These are phyloP conservation scores for Mallotus japonicus DNA, from an alignment of 441 rosid species.

Conservation along the genomic window DNA sequence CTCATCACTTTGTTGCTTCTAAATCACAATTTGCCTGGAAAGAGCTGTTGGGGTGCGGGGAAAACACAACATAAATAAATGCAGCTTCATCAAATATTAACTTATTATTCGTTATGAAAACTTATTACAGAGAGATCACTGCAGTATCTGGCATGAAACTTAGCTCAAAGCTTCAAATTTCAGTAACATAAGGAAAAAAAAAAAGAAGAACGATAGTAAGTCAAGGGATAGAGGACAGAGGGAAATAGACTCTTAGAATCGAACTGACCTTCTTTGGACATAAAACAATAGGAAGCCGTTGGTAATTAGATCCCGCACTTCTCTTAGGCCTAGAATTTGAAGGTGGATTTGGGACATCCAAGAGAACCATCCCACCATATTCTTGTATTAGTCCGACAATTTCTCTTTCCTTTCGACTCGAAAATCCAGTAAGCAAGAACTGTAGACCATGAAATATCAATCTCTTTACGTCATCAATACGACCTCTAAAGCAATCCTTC, in stretches of 20 bases:
- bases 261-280: conserved; percentile 52
- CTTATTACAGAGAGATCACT: too few relatives aligned
- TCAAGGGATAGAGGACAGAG: background rate
- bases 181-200: background rate
- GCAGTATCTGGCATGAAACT: background rate
- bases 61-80: too few relatives aligned
- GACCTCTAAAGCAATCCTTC: conserved; percentile 22
- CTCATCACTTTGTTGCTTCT: too few relatives aligned
- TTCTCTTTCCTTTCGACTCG: conserved; percentile 47
- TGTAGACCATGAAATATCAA: conserved; percentile 45
- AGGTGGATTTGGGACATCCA: conserved; percentile 44
- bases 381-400: conserved; percentile 42
- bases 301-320: conserved; percentile 27
- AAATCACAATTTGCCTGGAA: too few relatives aligned
- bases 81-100: too few relatives aligned
- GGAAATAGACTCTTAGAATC: background rate
- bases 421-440: conserved; percentile 68
- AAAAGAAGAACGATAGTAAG: background rate
- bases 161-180: background rate
- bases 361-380: conserved; percentile 55
- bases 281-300: conserved; percentile 45
- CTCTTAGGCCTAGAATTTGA: conserved; percentile 33
- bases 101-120: too few relatives aligned
- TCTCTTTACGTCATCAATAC: conserved; percentile 24
- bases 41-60: too few relatives aligned